Conservation (phyloP, 345 rosid species). For the Gossypium australe region DNA sequence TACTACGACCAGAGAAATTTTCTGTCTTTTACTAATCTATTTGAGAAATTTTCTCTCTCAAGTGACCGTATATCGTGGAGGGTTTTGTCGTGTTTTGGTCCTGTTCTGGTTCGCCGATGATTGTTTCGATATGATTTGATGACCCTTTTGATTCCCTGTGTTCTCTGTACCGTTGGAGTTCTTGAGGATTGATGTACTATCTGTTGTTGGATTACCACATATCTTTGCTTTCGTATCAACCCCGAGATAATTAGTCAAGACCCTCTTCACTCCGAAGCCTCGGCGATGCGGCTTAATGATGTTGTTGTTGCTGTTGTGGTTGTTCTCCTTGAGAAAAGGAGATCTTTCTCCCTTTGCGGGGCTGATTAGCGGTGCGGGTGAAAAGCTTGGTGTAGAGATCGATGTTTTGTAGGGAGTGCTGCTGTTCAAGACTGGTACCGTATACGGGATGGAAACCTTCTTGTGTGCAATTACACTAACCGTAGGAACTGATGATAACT, state of each 20-base stretch:
- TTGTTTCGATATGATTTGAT: not conserved
- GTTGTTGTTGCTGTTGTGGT: constrained; percentile 35
- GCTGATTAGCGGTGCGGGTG: constrained; percentile 54
- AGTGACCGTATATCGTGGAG: constrained; percentile 39
- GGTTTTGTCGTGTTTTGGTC: constrained; percentile 20
- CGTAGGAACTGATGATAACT: constrained; percentile 46
- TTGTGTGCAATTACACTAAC: constrained; percentile 50
- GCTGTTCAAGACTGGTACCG: constrained; percentile 43
- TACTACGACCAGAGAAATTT: not conserved
- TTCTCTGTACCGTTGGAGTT: constrained; percentile 22
- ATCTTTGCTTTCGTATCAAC: constrained; percentile 59
- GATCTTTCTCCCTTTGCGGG: constrained; percentile 67
- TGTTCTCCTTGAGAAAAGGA: constrained; percentile 44
- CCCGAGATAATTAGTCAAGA: constrained; percentile 68
- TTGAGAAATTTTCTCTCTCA: constrained; percentile 10
- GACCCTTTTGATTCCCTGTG: constrained; percentile 17
- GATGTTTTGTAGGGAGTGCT: constrained; percentile 59
- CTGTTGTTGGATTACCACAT: constrained; percentile 35
- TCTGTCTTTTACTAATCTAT: not conserved
- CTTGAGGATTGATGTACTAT: constrained; percentile 24
- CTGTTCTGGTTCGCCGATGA: constrained; percentile 18
- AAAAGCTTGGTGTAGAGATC: constrained; percentile 62
- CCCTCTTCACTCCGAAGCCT: constrained; percentile 86
- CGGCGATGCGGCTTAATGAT: constrained; percentile 51
- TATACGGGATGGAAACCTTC: constrained; percentile 58